Percentiles rank a stretch among this genome's conserved stretches.
These are phyloP conservation scores for Volvariella volvacea DNA, from an alignment of 1,284 basidiomycete genomes.

Conservation along the genomic window DNA sequence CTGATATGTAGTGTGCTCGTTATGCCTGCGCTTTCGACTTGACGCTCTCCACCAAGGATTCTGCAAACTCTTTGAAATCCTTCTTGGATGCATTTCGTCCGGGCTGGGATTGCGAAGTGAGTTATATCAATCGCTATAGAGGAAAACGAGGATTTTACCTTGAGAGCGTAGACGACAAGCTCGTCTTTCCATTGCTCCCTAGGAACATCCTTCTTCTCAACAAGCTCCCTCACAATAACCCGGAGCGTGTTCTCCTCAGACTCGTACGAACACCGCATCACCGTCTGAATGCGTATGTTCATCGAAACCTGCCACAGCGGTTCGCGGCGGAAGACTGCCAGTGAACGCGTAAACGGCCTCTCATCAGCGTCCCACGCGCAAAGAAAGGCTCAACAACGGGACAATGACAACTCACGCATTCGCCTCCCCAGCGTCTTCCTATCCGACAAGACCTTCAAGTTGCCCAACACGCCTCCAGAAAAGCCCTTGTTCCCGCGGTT, in stretches of 20 bases:
- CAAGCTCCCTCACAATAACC: constrained; percentile 45
- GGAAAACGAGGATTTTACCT: no score
- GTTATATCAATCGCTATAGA: background rate
- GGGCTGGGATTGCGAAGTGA: constrained; percentile 27
- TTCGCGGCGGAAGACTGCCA: constrained; percentile 62
- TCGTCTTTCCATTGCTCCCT: constrained; percentile 18
- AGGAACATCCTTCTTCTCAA: constrained; percentile 16
- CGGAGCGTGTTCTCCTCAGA: constrained; percentile 47
- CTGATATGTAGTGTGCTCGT: no score
- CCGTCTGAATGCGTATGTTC: constrained; percentile 47
- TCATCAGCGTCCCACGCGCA: constrained; percentile 1
- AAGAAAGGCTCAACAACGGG: background rate
- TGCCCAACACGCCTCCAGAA: constrained; percentile 51
- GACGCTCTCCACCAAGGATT: background rate
- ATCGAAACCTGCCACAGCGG: constrained; percentile 61
- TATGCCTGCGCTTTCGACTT: background rate
- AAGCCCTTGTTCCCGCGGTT: constrained; percentile 56
- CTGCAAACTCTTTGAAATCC: constrained; percentile 18
- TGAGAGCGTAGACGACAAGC: constrained; percentile 37
- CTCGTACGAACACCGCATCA: constrained; percentile 51
- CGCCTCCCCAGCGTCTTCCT: constrained; percentile 34
- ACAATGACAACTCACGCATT: constrained; percentile 31
- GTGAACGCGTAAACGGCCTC: background rate
- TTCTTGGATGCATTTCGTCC: constrained; percentile 39
- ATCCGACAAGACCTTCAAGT: constrained; percentile 48